Base-by-base conservation (phyloP, 352 stramenopile genomes). In the Globisporangium lucens region DNA sequence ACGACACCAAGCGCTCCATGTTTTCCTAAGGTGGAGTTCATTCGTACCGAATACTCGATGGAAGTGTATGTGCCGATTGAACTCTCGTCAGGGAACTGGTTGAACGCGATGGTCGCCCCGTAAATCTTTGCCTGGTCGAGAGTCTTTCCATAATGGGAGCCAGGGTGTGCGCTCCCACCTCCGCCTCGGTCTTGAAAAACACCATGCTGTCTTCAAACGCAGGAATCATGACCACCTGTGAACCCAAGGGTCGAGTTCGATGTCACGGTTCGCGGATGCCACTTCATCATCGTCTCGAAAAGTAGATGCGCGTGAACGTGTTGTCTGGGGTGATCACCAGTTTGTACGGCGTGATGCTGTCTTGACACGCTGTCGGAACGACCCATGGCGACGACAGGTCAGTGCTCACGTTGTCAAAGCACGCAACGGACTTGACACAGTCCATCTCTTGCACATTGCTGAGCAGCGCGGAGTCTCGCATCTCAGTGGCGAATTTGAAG, bases 21-120 rank as follows among this genome's bases (percentile, higher is more conserved):
- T 1, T 33, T 65, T 6, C 71, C 71, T 20, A 74, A 4, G 0
- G 84, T 92, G 13, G 84, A 78, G 63, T 90, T 92, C 68, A 90
- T 74, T 4, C 84, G 80, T 17, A 90, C 60, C 4, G 82, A 85
- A 69, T 89, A 90, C 51, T 90, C 80, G 61, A 90, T 80, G 0
- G 75, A 80, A 4, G 66, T 52, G 51, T 75, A 83, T 22, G 62
- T 72, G 4, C 84, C 84, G n/a, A 92, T 85, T 1, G 69, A 46
- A 1, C 55, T 27, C 4, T 73, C 77, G 22, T 56, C 46, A n/a
- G 84, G 84, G 30, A 75, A 79, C 4, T 73, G 53, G 35, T 91
- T 74, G 41, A 91, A 93, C 22, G 90, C 78, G 15, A 93, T 24
- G 24, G 24, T 51, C 13, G 85, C 85, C 6, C 65, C 80, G 41